Percentiles rank a stretch among this genome's conserved stretches.
These are phyloP conservation scores for Penicillium daleae DNA, from an alignment of 495 filamentous ascomycete species.

Conservation along the genomic window DNA sequence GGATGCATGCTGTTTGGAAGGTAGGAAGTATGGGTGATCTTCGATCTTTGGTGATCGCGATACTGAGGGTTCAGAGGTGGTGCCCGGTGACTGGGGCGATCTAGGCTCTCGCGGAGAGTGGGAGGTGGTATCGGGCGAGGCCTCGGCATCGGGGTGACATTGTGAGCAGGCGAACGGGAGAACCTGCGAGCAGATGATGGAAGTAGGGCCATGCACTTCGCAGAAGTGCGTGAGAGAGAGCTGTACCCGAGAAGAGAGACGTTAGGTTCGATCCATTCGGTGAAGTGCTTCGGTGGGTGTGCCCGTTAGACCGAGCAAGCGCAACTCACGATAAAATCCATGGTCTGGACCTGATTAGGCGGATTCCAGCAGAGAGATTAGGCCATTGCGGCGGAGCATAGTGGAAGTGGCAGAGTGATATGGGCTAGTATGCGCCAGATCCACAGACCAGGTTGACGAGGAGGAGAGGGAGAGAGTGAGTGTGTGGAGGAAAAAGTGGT, in stretches of 20 bases:
- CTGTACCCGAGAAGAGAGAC: conserved; percentile 45
- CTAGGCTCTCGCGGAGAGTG: conserved; percentile 33
- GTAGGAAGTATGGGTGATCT: conserved; percentile 50
- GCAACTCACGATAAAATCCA: conserved; percentile 55
- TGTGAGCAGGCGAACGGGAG: conserved; percentile 75
- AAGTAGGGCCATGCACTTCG: conserved; percentile 92
- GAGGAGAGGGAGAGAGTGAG: conserved; percentile 15
- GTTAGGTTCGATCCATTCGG: too few species aligned
- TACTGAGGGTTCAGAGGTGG: conserved; percentile 6
- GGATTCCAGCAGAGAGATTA: conserved; percentile 30
- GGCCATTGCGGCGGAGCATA: conserved; percentile 44
- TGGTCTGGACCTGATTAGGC: conserved; percentile 34
- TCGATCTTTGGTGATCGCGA: conserved; percentile 45
- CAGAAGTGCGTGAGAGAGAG: conserved; percentile 96
- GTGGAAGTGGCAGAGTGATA: conserved; percentile 31
- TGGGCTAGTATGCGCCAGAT: conserved; percentile 27
- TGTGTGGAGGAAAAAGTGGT: conserved; percentile 6
- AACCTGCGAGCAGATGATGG: conserved; percentile 92
- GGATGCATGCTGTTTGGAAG: conserved; percentile 32
- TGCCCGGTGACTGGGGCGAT: conserved; percentile 20
- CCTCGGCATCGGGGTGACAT: conserved; percentile 58
- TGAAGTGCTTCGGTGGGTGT: neutral
- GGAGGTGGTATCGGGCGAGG: conserved; percentile 38
- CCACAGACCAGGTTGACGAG: conserved; percentile 27
- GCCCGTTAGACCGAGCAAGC: conserved; percentile 5